Evolutionary conservation across 495 filamentous ascomycete species (phyloP).

Genomic region (Aspergillus nidulans): DNA sequence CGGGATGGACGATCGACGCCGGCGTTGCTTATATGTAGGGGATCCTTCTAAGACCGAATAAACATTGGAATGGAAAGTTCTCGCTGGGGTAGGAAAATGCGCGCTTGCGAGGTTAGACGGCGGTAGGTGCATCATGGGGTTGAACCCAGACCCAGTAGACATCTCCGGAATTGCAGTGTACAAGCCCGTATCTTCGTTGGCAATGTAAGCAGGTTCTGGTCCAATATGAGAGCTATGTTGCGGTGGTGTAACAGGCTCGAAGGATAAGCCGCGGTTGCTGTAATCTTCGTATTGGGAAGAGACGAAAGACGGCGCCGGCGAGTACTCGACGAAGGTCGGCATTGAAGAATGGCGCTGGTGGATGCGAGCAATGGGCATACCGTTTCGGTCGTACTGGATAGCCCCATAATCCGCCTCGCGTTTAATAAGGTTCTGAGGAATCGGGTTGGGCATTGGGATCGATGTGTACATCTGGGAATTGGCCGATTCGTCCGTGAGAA

Average conservation of each 20-base stretch:
- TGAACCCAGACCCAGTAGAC: constrained; percentile 50
- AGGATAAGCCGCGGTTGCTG: constrained; percentile 92
- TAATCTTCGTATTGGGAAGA: constrained; percentile 97
- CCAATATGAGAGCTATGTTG: constrained; percentile 76
- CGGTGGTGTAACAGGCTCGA: constrained; percentile 92
- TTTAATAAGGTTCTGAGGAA: constrained; percentile 70
- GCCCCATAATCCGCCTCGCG: constrained; percentile 72
- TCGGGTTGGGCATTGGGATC: constrained; percentile 57
- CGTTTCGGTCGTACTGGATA: constrained; percentile 86
- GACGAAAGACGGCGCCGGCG: constrained; percentile 93
- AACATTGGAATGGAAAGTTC: constrained; percentile 73
- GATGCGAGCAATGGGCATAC: constrained; percentile 72
- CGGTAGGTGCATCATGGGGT: constrained; percentile 85
- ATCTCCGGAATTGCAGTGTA: constrained; percentile 93
- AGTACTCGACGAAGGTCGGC: constrained; percentile 97
- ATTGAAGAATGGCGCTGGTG: constrained; percentile 94
- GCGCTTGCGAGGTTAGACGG: constrained; percentile 76
- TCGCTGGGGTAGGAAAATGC: constrained; percentile 63
- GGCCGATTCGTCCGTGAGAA: constrained; percentile 75
- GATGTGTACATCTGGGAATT: constrained; percentile 68
- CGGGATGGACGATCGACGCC: constrained; percentile 86
- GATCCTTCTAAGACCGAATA: constrained; percentile 98
- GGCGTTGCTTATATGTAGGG: constrained; percentile 95
- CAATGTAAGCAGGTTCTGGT: constrained; percentile 90
- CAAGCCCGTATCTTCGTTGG: constrained; percentile 92